Conservation (phyloP, 1,284 basidiomycete genomes). For the Schizophyllum amplum region DNA sequence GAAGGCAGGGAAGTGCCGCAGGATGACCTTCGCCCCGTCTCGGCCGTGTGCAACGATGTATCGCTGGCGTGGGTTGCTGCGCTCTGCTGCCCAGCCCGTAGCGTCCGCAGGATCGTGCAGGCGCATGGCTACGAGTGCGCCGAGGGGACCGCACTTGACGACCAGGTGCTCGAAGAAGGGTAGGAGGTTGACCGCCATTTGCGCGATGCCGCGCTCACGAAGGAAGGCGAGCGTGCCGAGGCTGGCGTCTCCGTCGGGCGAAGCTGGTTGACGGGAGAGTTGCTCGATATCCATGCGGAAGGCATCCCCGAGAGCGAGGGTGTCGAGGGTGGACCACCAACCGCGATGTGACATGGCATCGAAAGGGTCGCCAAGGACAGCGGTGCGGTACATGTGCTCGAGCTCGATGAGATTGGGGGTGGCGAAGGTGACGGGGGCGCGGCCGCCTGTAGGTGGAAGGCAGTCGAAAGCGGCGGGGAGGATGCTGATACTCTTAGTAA, state of each 20-base stretch:
- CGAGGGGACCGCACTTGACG: constrained; percentile 73
- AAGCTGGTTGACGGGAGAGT: constrained; percentile 39
- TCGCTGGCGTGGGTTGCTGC: constrained; percentile 37
- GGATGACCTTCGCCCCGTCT: constrained; percentile 38
- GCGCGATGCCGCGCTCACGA: constrained; percentile 56
- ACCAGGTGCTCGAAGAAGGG: constrained; percentile 77
- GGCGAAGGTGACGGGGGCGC: constrained; percentile 53
- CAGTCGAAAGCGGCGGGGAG: constrained; percentile 49
- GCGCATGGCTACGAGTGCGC: constrained; percentile 58
- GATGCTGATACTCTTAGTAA: constrained; percentile 68
- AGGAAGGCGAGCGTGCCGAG: constrained; percentile 56
- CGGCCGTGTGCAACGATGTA: constrained; percentile 43
- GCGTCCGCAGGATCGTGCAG: constrained; percentile 30
- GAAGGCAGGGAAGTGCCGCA: constrained; percentile 67
- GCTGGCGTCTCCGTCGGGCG: constrained; percentile 26
- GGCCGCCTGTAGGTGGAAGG: constrained; percentile 13
- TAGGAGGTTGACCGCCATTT: constrained; percentile 73
- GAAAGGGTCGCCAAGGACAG: constrained; percentile 30
- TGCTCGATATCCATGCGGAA: constrained; percentile 61
- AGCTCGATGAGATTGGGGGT: constrained; percentile 82
- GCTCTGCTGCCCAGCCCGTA: constrained; percentile 39
- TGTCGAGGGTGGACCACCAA: constrained; percentile 64
- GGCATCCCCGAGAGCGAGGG: constrained; percentile 49
- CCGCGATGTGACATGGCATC: constrained; percentile 41
- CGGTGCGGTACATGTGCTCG: constrained; percentile 50